A percentile compares a stretch with the other conserved stretches of the same genome.
These are phyloP conservation scores for Bidens hawaiensis DNA, from an alignment of 140 eudicot species.

Conservation along the genomic window DNA sequence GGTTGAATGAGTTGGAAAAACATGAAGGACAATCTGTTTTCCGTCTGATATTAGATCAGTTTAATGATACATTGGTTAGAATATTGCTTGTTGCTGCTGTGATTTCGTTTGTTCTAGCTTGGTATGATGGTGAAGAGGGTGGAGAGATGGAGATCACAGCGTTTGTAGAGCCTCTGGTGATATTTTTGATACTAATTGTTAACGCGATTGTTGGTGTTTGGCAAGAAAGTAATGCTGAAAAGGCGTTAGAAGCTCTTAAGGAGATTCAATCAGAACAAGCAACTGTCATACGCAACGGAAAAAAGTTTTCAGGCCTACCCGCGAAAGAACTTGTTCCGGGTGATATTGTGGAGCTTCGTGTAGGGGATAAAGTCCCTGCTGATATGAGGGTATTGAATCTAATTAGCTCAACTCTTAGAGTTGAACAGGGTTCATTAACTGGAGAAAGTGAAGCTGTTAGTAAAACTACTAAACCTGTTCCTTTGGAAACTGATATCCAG, in stretches of 20 bases:
- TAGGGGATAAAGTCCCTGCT: constrained; percentile 97
- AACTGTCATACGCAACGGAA: constrained; percentile 69
- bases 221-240: constrained; percentile 98
- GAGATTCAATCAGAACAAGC: constrained; percentile 90
- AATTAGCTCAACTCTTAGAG: constrained; percentile 79
- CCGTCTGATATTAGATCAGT: constrained; percentile 79
- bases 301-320: constrained; percentile 47
- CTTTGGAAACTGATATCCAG: constrained; percentile 79
- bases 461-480: constrained; percentile 58
- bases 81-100: constrained; percentile 84
- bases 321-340: constrained; percentile 97
- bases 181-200: constrained; percentile 75
- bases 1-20: constrained; percentile 82
- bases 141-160: constrained; percentile 84
- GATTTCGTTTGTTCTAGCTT: constrained; percentile 86
- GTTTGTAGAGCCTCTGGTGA: constrained; percentile 89
- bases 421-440: constrained; percentile 93
- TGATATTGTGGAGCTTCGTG: constrained; percentile 88
- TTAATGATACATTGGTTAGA: constrained; percentile 88
- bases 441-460: constrained; percentile 95
- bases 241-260: constrained; percentile 90
- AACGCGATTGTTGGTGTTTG: constrained; percentile 96
- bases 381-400: constrained; percentile 81
- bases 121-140: constrained; percentile 76
- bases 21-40: constrained; percentile 73